Evolutionary conservation across 2,329 filamentous ascomycete genomes (phyloP).

Genomic region (Colletotrichum neosansevieriae): DNA sequence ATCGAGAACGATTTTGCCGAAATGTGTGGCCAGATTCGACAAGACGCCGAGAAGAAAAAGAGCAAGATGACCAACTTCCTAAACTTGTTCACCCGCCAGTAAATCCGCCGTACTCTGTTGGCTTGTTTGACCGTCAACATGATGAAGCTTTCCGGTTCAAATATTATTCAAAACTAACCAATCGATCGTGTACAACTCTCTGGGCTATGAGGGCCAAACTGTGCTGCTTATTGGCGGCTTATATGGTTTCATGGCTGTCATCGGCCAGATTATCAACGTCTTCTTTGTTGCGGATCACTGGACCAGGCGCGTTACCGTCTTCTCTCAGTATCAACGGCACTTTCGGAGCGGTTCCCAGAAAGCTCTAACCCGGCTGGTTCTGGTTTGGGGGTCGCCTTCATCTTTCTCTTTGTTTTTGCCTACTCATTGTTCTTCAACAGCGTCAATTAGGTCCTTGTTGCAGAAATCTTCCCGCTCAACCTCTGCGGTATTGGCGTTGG

Average conservation of each 20-base stretch:
- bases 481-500: conserved; percentile 46
- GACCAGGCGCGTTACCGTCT: conserved; percentile 41
- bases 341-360: conserved; percentile 41
- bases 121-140: conserved; percentile 48
- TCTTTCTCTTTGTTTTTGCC: conserved; percentile 48
- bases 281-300: conserved; percentile 47
- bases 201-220: conserved; percentile 61
- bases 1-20: conserved; percentile 42
- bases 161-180: conserved; percentile 51
- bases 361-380: conserved; percentile 42
- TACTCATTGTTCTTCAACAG: conserved; percentile 51
- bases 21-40: conserved; percentile 44
- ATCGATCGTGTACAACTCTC: conserved; percentile 52
- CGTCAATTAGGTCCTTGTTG: conserved; percentile 47
- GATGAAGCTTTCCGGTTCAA: conserved; percentile 45
- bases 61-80: conserved; percentile 28
- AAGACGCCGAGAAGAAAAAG: conserved; percentile 41
- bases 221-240: conserved; percentile 61
- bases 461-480: conserved; percentile 46
- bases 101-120: conserved; percentile 45
- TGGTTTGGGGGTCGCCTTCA: conserved; percentile 46
- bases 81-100: conserved; percentile 46
- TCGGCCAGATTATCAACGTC: conserved; percentile 48
- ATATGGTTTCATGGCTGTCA: conserved; percentile 50
- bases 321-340: conserved; percentile 39